Base-by-base conservation (phyloP, 2,329 filamentous ascomycete genomes). In the Plectosphaerella cucumerina region DNA sequence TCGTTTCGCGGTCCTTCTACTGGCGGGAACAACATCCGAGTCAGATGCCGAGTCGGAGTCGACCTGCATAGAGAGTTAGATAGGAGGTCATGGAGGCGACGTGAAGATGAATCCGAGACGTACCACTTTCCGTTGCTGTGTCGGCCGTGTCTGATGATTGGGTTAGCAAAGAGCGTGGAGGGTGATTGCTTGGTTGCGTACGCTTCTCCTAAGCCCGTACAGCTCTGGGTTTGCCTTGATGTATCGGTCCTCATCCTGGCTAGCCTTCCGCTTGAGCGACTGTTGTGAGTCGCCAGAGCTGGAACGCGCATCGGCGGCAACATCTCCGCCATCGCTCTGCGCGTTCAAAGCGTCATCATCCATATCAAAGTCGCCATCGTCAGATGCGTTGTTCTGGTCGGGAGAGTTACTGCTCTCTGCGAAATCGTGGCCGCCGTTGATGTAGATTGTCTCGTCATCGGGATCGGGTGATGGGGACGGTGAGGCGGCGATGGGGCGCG, bases 181-280 rank as follows among this genome's bases (percentile, higher is more conserved):
- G 41, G 47, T 41, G 48, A 49, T 47, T 53, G 48, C 31, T 56
- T 51, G 26, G 56, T 56, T 48, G 71, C 87, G 56, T 85, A 94
- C 92, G 75, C 94, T 99, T 73, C 94, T 84, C 60, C 94, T 85
- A 59, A 99, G 78, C 45, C 94, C 94, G 74, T 97, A 99, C 9
- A 99, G 77, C 71, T 96, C 91, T 43, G 94, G 94, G 63, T 99
- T 96, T 64, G 90, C 88, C 62, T 86, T 81, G 61, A 97, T 96
- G 64, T 85, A 92, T 44, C 91, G 86, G 53, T 94, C 87, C 60
- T 94, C 89, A 48, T 86, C 84, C 35, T 81, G 66, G 64, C 77
- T 68, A 58, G 77, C 70, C 72, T 89, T 87, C 70, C 91, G 87
- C 77, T 96, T 96, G 54, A 78, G 70, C 42, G 86, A 89, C 61